Evolutionary conservation across 768 basidiomycete species (phyloP).

Genomic region (Nidularia sp.): DNA sequence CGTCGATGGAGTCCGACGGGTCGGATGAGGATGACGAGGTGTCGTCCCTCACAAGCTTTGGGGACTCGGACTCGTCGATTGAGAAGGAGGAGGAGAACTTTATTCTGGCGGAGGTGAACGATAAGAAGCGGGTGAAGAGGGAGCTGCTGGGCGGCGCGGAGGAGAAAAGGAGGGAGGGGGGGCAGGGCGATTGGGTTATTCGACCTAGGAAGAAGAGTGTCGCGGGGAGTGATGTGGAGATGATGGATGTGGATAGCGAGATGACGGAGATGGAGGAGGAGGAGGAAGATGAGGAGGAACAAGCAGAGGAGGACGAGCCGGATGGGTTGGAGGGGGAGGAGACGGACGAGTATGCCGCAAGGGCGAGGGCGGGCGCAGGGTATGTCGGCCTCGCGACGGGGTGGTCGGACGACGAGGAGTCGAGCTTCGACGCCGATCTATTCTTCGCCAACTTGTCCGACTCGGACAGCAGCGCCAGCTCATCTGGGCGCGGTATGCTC

Average conservation of each 20-base stretch:
- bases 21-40: constrained; percentile 46
- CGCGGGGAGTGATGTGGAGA: constrained; percentile 57
- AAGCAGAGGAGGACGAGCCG: constrained; percentile 32
- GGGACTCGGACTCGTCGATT: constrained; percentile 48
- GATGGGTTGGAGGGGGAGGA: constrained; percentile 45
- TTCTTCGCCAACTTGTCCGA: constrained; percentile 81
- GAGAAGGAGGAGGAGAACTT: constrained; percentile 62
- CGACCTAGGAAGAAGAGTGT: constrained; percentile 68
- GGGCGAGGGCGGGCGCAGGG: constrained; percentile 6
- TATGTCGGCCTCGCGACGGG: constrained; percentile 69
- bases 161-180: constrained; percentile 27
- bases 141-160: constrained; percentile 55
- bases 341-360: constrained; percentile 20
- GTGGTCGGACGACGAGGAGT: constrained; percentile 80
- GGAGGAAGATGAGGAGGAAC: constrained; percentile 39
- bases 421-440: constrained; percentile 76
- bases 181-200: constrained; percentile 63
- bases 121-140: constrained; percentile 53
- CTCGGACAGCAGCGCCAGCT: constrained; percentile 27
- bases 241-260: constrained; percentile 55
- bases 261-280: constrained; percentile 60
- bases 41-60: constrained; percentile 42
- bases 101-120: constrained; percentile 41
- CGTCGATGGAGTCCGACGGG: constrained; percentile 27
- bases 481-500: constrained; percentile 12